Percentiles rank a stretch among this genome's conserved stretches.
Conservation (phyloP, 2,329 filamentous ascomycete species). For the Chalaropsis thielavioides region DNA sequence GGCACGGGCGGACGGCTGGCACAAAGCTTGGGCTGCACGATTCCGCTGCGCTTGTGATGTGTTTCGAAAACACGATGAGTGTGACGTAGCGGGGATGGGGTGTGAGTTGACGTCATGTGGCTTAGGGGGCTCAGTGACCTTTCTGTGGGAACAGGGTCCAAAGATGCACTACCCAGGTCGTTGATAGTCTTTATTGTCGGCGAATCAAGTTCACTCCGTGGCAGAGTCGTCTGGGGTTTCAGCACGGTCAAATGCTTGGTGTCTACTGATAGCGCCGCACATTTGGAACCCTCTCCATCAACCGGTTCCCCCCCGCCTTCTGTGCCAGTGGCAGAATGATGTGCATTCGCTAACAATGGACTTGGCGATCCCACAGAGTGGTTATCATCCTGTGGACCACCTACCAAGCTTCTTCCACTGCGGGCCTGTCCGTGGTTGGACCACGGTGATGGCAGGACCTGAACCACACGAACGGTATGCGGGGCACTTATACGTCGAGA, state of each 20-base stretch:
- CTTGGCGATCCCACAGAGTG: background rate
- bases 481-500: slow-evolving; percentile 1
- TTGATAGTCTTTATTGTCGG: no score
- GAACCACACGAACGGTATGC: slow-evolving; percentile 9
- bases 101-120: no score
- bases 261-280: background rate
- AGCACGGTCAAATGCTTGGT: background rate
- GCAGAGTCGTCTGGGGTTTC: no score
- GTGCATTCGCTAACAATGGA: no score
- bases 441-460: background rate
- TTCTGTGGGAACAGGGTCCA: background rate
- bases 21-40: background rate
- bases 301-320: background rate
- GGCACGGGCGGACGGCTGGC: background rate
- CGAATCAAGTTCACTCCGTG: no score
- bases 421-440: background rate
- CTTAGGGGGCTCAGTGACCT: background rate
- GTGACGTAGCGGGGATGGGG: background rate
- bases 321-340: background rate
- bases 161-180: no score
- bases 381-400: background rate
- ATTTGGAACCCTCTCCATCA: background rate
- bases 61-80: background rate
- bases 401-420: background rate
- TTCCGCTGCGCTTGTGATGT: slow-evolving; percentile 3